A percentile compares a stretch with the other conserved stretches of the same genome.
Conservation (phyloP, 352 stramenopile species). For the Achlya hypogyna region DNA sequence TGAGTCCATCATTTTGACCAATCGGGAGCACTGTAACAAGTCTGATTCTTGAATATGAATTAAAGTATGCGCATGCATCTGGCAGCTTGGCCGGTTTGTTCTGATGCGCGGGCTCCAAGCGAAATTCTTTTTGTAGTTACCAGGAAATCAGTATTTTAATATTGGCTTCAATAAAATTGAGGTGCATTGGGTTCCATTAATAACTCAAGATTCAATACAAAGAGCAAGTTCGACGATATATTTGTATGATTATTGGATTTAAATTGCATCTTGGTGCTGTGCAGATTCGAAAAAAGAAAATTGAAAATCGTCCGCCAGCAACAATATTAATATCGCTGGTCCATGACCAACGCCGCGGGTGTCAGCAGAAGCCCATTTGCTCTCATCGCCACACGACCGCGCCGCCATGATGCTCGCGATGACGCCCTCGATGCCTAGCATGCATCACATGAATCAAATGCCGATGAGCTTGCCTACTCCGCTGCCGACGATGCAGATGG, state of each 20-base stretch:
- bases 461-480: background rate
- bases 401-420: conserved; percentile 1
- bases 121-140: background rate
- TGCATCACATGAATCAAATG: too few species aligned
- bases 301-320: background rate
- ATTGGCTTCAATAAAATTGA: background rate
- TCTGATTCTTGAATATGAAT: background rate
- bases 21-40: background rate
- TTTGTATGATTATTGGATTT: background rate
- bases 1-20: background rate
- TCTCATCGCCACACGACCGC: background rate
- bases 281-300: background rate
- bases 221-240: background rate
- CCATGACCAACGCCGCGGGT: background rate
- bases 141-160: background rate
- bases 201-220: background rate
- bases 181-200: background rate
- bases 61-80: background rate
- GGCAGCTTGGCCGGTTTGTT: background rate
- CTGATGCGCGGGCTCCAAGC: background rate
- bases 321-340: background rate
- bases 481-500: conserved; percentile 15
- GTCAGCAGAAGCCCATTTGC: background rate
- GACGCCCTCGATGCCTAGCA: background rate
- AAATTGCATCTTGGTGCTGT: background rate